Evolutionary conservation across 2,329 filamentous ascomycete genomes (phyloP), one percentile per base, ranked within the genome.

Genomic region (Neonectria ditissima): DNA sequence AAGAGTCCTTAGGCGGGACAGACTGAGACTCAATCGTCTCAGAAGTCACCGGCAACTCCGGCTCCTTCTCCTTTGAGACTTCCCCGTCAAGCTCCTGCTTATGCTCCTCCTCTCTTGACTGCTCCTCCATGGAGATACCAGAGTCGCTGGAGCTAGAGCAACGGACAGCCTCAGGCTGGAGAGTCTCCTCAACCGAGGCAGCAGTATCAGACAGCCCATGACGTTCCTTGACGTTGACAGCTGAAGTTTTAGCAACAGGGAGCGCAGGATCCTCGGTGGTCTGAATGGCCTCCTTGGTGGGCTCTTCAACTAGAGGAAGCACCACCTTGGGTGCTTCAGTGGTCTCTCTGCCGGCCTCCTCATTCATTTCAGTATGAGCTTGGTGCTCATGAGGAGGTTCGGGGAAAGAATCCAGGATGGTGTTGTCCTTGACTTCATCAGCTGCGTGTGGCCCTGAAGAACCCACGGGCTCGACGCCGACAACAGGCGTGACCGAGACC

Each of bases 71-170:
- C 14, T 57, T 51, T 2, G 41, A 24, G 22, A 51, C 55, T 41
- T 48, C 58, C 22, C 53, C 20, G 20, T 56, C 55, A n/a, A 24
- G 24, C 37, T 62, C 39, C 24, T 45, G 16, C 26, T 50, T 59
- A 26, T 20, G 22, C 32, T 66, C 48, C 16, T 61, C 51, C n/a
- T 72, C 63, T 44, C 67, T 72, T 5, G 34, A 22, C 37, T 67
- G 54, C 18, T 68, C 70, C 16, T 65, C 60, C 62, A 72, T 62
- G 7, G 65, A 67, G 43, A 73, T 65, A 16, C 63, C 71, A 52
- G 71, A 72, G 54, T 73, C 69, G 16, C 63, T 69, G 9, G 65
- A 70, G 44, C 54, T 55, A 41, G 34, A 37, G 34, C 34, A 37
- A 41, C 64, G 57, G 9, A 61, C 61, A 55, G 51, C 48, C 37